Conservation (phyloP, 441 rosid genomes). For the Pelargonium fulgidum region DNA sequence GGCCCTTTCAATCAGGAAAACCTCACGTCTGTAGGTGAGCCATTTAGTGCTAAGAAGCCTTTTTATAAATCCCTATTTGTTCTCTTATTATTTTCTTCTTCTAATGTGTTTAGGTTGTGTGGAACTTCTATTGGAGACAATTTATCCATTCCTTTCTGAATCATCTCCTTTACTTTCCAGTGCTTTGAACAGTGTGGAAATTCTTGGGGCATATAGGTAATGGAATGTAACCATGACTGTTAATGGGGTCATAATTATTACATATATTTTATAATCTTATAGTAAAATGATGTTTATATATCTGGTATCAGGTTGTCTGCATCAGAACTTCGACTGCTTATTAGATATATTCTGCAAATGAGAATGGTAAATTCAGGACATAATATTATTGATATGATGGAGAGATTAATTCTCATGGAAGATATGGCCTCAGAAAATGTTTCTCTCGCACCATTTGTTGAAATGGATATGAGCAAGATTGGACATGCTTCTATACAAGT, state of each 20-base stretch:
- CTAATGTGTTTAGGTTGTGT: conserved; percentile 62
- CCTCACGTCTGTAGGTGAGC: conserved; percentile 90
- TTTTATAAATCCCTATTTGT: conserved; percentile 18
- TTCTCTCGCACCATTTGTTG: conserved; percentile 80
- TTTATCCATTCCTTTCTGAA: conserved; percentile 84
- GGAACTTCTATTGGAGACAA: conserved; percentile 89
- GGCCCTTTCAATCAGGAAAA: conserved; percentile 94
- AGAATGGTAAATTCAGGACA: conserved; percentile 73
- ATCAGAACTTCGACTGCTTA: conserved; percentile 78
- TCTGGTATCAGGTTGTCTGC: conserved; percentile 79
- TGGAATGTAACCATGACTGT: conserved; percentile 5
- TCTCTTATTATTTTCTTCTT: conserved; percentile 21
- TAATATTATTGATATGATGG: conserved; percentile 86
- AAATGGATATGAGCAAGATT: conserved; percentile 86
- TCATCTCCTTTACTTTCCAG: conserved; percentile 77
- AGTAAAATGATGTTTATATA: conserved; percentile 23
- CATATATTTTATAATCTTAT: conserved; percentile 8
- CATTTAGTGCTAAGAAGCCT: conserved; percentile 8
- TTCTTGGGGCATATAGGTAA: conserved; percentile 98
- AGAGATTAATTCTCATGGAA: conserved; percentile 71
- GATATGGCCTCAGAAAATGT: conserved; percentile 66
- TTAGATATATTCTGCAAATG: conserved; percentile 82
- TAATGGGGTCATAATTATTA: conserved; percentile 4
- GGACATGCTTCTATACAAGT: conserved; percentile 96
- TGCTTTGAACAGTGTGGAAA: conserved; percentile 92